phyloP scores from a whole-genome alignment of 2,329 filamentous ascomycete genomes.

The Fonsecaea erecta region DNA sequence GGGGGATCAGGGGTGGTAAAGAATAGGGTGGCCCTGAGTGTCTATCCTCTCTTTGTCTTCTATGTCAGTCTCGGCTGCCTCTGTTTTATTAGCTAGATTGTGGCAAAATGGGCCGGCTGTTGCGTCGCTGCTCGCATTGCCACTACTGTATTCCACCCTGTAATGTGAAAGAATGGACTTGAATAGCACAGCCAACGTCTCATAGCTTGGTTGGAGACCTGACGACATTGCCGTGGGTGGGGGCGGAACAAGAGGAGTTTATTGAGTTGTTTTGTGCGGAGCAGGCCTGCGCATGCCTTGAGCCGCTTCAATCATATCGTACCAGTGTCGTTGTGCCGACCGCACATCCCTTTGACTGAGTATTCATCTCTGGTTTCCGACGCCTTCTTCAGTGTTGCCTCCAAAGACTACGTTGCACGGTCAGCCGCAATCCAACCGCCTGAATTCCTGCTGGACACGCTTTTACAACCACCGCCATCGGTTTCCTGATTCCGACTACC shows the following conservation, averaged over 20 bases:
- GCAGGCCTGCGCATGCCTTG: slow-evolving; percentile 3
- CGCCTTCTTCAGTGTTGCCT: background rate
- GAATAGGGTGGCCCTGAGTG: slow-evolving; percentile 89
- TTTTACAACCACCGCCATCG: background rate
- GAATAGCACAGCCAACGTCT: background rate
- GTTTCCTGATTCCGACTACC: background rate
- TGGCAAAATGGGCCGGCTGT: background rate
- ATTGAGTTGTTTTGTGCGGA: background rate
- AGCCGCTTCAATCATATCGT: slow-evolving; percentile 3
- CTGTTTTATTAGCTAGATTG: slow-evolving; percentile 86
- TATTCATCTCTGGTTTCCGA: background rate
- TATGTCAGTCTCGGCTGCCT: slow-evolving; percentile 91
- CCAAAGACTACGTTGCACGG: background rate
- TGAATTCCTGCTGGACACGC: background rate
- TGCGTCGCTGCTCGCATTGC: background rate
- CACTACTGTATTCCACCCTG: background rate
- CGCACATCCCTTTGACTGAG: background rate
- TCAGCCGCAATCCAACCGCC: background rate
- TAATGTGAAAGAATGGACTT: background rate
- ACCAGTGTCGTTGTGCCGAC: background rate
- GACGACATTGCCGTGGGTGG: slow-evolving; percentile 2
- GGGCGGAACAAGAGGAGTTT: background rate
- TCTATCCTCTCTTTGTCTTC: slow-evolving; percentile 94
- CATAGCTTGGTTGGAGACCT: background rate
- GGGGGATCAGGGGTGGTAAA: slow-evolving; percentile 94